Evolutionary conservation across 768 basidiomycete species (phyloP), one percentile per base, ranked within the genome.

Genomic region (Calocybe gangraenosa): DNA sequence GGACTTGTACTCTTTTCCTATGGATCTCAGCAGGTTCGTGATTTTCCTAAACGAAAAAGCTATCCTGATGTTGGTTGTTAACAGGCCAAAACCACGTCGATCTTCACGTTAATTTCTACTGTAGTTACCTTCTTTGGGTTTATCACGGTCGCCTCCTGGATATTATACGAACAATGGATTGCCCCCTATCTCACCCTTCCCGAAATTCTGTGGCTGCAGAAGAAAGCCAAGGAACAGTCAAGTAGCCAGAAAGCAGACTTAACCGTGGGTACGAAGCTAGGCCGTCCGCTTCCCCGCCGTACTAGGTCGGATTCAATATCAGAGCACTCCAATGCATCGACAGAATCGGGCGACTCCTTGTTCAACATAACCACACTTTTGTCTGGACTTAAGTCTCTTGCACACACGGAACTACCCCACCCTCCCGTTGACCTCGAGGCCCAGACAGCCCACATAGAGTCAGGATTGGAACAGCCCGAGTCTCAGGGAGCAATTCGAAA

Each of bases 1-100:
- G 51, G 51, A 5, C 47, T 52, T 7, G 44, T 14, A 9, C 1
- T 52, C 3, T 52, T 48, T 23, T 32, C 47, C 7, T 46, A 49
- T 42, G 51, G 47, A 5, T 31, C 43, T 18, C 13, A 25, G 11
- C 47, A 46, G 39, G 25, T 28, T 28, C 11, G 42, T 44, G 6
- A 2, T 23, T 21, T n/a, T 13, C 30, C 13, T n/a, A 5, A 28
- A 28, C 5, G 25, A 28, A 28, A 5, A 28, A 28, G 25, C 11
- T 11, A 28, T 28, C 11, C 25, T 28, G 11, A 28, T 11, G 25
- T 11, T 11, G 11, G 25, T 28, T 11, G 5, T 28, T 28, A 6
- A 28, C 25, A 28, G 25, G 25, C 25, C 30, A 19, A 33, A 9
- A 13, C 17, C 40, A 44, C 36, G 46, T 47, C 10, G 34, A 17